Evolutionary conservation across 805 yeast species (phyloP).

Genomic region (Monosporozyma aquatica): DNA sequence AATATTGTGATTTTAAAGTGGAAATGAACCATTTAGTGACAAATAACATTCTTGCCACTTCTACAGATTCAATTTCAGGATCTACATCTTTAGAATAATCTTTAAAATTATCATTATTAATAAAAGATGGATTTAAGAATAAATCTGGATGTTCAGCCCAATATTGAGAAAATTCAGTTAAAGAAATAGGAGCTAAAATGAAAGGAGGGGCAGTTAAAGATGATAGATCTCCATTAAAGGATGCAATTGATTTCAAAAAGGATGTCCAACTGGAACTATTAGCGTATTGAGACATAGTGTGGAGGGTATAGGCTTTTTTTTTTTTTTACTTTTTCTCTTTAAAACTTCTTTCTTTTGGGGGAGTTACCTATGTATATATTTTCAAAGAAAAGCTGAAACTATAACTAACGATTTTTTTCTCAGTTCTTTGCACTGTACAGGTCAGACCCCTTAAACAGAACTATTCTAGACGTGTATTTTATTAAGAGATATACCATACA

Average conservation of each 20-base stretch:
- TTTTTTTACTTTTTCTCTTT: background rate
- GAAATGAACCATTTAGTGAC: slow-evolving; percentile 89
- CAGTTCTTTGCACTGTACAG: too few relatives aligned
- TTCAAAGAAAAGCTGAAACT: too few relatives aligned
- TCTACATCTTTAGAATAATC: slow-evolving; percentile 9
- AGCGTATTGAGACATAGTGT: slow-evolving; percentile 32
- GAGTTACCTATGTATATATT: too few relatives aligned
- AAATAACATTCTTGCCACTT: slow-evolving; percentile 49
- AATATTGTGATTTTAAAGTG: slow-evolving; percentile 86
- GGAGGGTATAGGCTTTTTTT: too few relatives aligned
- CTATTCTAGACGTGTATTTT: too few relatives aligned
- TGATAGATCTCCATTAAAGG: slow-evolving; percentile 89
- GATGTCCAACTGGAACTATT: slow-evolving; percentile 71
- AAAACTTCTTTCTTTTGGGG: background rate
- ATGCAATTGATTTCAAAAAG: slow-evolving; percentile 82
- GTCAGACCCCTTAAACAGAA: too few relatives aligned
- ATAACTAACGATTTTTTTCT: too few relatives aligned
- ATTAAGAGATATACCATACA: too few relatives aligned
- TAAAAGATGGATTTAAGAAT: slow-evolving; percentile 60
- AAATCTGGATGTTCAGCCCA: slow-evolving; percentile 93
- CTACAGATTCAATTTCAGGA: slow-evolving; percentile 38
- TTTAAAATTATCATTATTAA: slow-evolving; percentile 14
- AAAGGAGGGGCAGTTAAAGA: slow-evolving; percentile 97
- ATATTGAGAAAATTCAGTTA: slow-evolving; percentile 85
- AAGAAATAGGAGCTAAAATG: slow-evolving; percentile 82